phyloP scores from a whole-genome alignment of 2,329 filamentous ascomycete species.

The Achaetomium macrosporum region DNA sequence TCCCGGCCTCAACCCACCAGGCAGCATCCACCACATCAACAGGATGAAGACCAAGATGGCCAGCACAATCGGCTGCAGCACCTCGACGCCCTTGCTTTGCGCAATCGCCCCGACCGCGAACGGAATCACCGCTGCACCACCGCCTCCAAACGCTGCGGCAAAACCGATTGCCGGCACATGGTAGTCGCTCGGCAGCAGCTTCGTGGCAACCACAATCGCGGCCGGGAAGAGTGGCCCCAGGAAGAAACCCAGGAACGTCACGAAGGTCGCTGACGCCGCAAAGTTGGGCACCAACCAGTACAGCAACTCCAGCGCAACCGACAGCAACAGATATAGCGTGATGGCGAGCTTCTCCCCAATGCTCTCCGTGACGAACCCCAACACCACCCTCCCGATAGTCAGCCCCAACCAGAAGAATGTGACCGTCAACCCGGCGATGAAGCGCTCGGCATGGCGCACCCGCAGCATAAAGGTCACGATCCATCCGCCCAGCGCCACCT shows the following conservation, averaged over 20 bases:
- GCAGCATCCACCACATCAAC: slow-evolving; percentile 41
- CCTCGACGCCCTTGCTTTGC: slow-evolving; percentile 48
- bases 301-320: slow-evolving; percentile 60
- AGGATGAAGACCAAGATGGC: slow-evolving; percentile 42
- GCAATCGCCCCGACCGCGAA: slow-evolving; percentile 65
- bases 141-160: slow-evolving; percentile 68
- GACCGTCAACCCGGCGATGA: slow-evolving; percentile 67
- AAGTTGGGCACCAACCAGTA: slow-evolving; percentile 81
- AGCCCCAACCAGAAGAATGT: slow-evolving; percentile 84
- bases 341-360: slow-evolving; percentile 67
- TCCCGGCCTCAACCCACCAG: slow-evolving; percentile 34
- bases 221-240: slow-evolving; percentile 74
- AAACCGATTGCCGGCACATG: slow-evolving; percentile 81
- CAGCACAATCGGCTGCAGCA: slow-evolving; percentile 51
- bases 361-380: slow-evolving; percentile 70
- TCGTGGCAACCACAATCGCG: slow-evolving; percentile 66
- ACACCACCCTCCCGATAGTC: slow-evolving; percentile 63
- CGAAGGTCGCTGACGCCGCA: slow-evolving; percentile 65
- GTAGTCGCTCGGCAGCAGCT: slow-evolving; percentile 64
- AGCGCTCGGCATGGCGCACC: slow-evolving; percentile 61
- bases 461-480: slow-evolving; percentile 83
- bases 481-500: slow-evolving; percentile 62
- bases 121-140: slow-evolving; percentile 62
- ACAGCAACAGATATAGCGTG: slow-evolving; percentile 55
- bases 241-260: slow-evolving; percentile 70